phyloP scores from a whole-genome alignment of 2,329 filamentous ascomycete species.

The Pseudohalonectria lignicola region DNA sequence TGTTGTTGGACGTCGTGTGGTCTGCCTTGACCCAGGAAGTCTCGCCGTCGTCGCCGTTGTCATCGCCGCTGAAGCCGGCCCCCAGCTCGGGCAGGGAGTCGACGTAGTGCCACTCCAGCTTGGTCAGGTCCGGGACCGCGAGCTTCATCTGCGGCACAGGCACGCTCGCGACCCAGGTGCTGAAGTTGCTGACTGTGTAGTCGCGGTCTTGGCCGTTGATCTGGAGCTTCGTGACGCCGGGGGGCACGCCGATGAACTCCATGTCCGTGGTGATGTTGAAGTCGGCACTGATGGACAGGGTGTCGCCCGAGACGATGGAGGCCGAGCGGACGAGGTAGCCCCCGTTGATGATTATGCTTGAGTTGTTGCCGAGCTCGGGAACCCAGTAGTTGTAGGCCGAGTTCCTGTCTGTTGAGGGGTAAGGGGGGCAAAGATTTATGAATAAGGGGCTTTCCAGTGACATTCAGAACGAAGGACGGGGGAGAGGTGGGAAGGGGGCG shows the following conservation, averaged over 20 bases:
- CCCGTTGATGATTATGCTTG: not conserved
- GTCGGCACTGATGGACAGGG: constrained; percentile 5
- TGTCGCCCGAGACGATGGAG: not conserved
- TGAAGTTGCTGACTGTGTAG: not conserved
- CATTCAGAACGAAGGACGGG: too few relatives aligned
- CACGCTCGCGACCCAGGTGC: not conserved
- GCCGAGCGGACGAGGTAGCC: constrained; percentile 8
- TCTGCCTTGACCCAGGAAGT: constrained; percentile 58
- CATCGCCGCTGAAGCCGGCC: constrained; percentile 30
- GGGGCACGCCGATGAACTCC: constrained; percentile 1
- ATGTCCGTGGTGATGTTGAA: constrained; percentile 5
- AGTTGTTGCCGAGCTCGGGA: not conserved
- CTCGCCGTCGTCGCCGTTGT: constrained; percentile 41
- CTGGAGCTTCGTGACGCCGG: not conserved
- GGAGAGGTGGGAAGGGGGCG: too few relatives aligned
- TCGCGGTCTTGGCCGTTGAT: not conserved
- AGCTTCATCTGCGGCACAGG: constrained; percentile 38
- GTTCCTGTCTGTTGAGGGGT: not conserved
- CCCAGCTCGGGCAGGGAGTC: constrained; percentile 62
- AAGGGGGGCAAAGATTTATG: too few relatives aligned
- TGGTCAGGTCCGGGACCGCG: constrained; percentile 33
- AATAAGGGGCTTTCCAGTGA: too few relatives aligned
- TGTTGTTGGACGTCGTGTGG: constrained; percentile 49
- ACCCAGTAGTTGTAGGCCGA: not conserved
- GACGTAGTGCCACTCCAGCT: constrained; percentile 55